Conservation (phyloP, 2,329 filamentous ascomycete species). For the Exutisphaerella laricina region DNA sequence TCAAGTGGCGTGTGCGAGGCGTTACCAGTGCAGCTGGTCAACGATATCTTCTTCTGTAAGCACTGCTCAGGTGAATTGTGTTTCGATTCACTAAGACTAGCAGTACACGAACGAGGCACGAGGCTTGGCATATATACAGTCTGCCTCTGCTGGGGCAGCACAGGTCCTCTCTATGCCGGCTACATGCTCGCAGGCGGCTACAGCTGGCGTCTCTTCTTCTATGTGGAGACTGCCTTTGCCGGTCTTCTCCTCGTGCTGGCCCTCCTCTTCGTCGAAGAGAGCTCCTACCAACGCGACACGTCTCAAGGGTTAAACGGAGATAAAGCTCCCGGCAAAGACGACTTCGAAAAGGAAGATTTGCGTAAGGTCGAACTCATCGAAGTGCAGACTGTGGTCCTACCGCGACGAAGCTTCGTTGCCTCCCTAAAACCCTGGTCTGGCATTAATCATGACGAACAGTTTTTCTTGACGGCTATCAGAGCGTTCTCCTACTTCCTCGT, state of each 20-base stretch:
- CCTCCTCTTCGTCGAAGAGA: constrained; percentile 58
- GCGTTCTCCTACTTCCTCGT: constrained; percentile 36
- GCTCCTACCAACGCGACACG: constrained; percentile 42
- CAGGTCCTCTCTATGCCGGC: constrained; percentile 53
- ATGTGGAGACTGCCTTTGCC: constrained; percentile 54
- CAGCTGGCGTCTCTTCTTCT: constrained; percentile 58
- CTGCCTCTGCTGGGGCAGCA: constrained; percentile 51
- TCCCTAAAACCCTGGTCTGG: constrained; percentile 33
- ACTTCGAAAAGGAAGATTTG: not conserved
- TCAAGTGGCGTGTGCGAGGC: constrained; percentile 45
- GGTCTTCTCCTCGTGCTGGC: constrained; percentile 40
- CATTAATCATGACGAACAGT: constrained; percentile 32
- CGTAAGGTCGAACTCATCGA: constrained; percentile 24
- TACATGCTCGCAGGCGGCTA: constrained; percentile 55
- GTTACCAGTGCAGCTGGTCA: constrained; percentile 44
- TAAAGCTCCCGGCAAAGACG: not conserved
- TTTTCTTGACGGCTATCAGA: constrained; percentile 34
- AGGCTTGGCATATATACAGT: constrained; percentile 57
- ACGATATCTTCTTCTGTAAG: constrained; percentile 42
- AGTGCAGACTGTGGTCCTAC: constrained; percentile 23
- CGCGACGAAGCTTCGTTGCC: constrained; percentile 27
- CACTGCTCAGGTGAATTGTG: not conserved
- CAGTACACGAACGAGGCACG: constrained; percentile 41
- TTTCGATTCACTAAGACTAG: constrained; percentile 10
- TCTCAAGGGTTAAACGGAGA: too few relatives aligned